phyloP scores from a whole-genome alignment of 352 stramenopile genomes.

The Phytophthora pinifolia region DNA sequence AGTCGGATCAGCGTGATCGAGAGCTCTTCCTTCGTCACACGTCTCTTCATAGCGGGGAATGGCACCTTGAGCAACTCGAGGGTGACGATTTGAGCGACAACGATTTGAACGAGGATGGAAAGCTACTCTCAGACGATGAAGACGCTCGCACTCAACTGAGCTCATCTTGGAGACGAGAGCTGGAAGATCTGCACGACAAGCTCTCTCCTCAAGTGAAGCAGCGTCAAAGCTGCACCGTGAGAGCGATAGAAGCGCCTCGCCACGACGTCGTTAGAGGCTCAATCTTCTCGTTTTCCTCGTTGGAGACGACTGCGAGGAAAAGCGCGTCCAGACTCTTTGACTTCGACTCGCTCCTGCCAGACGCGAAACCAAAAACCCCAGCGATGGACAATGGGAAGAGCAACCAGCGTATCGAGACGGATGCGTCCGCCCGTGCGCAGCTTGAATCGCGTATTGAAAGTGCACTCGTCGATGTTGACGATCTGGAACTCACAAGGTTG shows the following conservation, averaged over 20 bases:
- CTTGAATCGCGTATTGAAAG: conserved; percentile 1
- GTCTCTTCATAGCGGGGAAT: conserved; percentile 35
- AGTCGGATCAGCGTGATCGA: conserved; percentile 30
- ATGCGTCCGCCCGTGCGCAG: not conserved
- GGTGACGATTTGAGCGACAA: conserved; percentile 12
- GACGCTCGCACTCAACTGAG: conserved; percentile 18
- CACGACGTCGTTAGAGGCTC: conserved; percentile 10
- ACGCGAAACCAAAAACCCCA: conserved; percentile 6
- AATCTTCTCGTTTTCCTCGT: conserved; percentile 35
- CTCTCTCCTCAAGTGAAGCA: not conserved
- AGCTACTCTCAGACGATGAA: conserved; percentile 20
- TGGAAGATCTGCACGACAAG: not conserved
- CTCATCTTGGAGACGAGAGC: conserved; percentile 27
- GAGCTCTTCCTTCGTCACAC: conserved; percentile 47
- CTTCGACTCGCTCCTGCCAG: conserved; percentile 53
- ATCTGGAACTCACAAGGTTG: conserved; percentile 31
- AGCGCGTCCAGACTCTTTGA: conserved; percentile 40
- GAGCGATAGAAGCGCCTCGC: not conserved
- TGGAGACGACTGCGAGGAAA: not conserved
- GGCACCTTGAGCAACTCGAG: conserved; percentile 26
- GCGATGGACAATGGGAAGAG: not conserved
- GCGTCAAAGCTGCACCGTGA: not conserved
- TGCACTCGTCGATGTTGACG: conserved; percentile 9
- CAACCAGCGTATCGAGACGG: not conserved
- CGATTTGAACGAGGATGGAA: not conserved